Evolutionary conservation across 2,329 filamentous ascomycete genomes (phyloP).

Genomic region (Lojkania enalia): DNA sequence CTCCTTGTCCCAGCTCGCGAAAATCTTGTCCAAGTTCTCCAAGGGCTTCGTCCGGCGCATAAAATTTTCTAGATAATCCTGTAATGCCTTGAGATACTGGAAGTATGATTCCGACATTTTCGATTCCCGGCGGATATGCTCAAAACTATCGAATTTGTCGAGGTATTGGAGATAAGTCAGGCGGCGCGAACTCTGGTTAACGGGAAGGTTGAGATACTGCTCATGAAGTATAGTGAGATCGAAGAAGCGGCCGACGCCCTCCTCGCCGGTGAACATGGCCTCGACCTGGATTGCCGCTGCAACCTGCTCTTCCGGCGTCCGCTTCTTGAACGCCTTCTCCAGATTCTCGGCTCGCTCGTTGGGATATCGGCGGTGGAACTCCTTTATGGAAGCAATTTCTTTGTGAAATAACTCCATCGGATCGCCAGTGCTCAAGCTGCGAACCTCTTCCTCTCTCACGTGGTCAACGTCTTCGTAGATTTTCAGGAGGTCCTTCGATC

Average conservation of each 20-base stretch:
- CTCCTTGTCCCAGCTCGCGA: constrained; percentile 76
- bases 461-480: constrained; percentile 83
- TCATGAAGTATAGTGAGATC: constrained; percentile 86
- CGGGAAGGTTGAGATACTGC: constrained; percentile 84
- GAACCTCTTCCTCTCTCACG: constrained; percentile 75
- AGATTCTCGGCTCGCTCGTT: constrained; percentile 95
- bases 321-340: constrained; percentile 84
- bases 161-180: constrained; percentile 91
- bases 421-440: constrained; percentile 81
- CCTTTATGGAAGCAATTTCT: constrained; percentile 77
- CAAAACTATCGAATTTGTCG: constrained; percentile 85
- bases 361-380: constrained; percentile 87
- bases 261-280: constrained; percentile 92
- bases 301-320: constrained; percentile 62
- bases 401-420: constrained; percentile 90
- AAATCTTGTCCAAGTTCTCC: constrained; percentile 79
- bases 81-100: constrained; percentile 78
- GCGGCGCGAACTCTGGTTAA: constrained; percentile 67
- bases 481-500: constrained; percentile 76
- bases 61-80: constrained; percentile 84
- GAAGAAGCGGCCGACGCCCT: constrained; percentile 89
- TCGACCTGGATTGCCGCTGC: constrained; percentile 74
- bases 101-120: constrained; percentile 95
- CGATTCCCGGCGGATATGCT: constrained; percentile 74
- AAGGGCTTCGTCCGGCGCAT: constrained; percentile 82